These are phyloP conservation scores for Sclerotinia glacialis DNA, from an alignment of 2,329 filamentous ascomycete species.

Conservation along the genomic window DNA sequence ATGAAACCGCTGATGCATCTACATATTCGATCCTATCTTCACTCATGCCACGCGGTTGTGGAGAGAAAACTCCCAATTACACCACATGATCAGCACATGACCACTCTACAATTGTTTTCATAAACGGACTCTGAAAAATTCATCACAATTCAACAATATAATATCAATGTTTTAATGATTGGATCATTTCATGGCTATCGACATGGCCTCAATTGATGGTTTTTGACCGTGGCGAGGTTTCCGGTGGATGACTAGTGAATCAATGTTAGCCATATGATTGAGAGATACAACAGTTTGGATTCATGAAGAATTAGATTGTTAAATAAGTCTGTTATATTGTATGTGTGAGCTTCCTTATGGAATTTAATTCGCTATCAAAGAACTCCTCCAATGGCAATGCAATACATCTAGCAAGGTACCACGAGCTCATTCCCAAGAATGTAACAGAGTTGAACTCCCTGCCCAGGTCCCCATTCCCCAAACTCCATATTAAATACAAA, in stretches of 20 bases:
- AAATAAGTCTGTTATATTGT: neutral
- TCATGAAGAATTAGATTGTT: too few relatives aligned
- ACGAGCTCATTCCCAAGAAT: neutral
- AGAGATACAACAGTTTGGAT: too few relatives aligned
- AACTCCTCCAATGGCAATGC: neutral
- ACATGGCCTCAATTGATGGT: neutral
- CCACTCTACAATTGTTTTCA: too few relatives aligned
- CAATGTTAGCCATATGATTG: too few relatives aligned
- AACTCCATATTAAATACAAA: neutral
- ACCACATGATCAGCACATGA: too few relatives aligned
- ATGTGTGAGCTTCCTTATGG: neutral
- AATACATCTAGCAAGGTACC: neutral
- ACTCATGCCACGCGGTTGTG: too few relatives aligned
- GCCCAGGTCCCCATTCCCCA: neutral
- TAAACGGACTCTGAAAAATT: neutral
- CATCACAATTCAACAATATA: neutral
- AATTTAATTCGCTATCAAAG: neutral
- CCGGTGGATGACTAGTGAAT: neutral
- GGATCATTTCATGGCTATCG: fast-evolving
- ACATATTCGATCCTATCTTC: too few relatives aligned
- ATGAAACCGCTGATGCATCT: too few relatives aligned
- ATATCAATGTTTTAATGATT: fast-evolving
- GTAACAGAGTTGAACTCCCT: neutral
- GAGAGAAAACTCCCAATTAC: neutral
- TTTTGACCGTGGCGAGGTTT: neutral